These are phyloP conservation scores for Candida manassasensis DNA, from an alignment of 805 yeast genomes.

Conservation along the genomic window DNA sequence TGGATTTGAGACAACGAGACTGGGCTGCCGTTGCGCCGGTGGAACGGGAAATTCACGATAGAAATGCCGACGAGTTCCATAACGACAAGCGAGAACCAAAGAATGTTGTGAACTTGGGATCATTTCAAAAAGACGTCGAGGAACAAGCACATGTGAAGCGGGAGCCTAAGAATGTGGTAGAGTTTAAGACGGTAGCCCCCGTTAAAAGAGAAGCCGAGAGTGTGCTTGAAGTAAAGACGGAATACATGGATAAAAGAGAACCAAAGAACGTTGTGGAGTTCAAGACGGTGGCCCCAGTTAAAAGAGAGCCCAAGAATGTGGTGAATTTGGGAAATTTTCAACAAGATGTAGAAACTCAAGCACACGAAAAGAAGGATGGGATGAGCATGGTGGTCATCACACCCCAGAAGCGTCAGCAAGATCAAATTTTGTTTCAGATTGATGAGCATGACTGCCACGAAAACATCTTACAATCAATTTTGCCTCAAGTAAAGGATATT, in stretches of 20 bases:
- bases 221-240: too few species aligned
- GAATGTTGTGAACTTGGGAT: slow-evolving; percentile 6
- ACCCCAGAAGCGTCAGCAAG: slow-evolving; percentile 5
- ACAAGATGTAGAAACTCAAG: neutral
- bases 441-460: slow-evolving; percentile 12
- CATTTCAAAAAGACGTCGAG: slow-evolving; percentile 3
- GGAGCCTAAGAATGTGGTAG: slow-evolving; percentile 12
- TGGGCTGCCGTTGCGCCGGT: slow-evolving; percentile 4
- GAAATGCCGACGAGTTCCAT: slow-evolving; percentile 4
- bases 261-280: slow-evolving; percentile 12
- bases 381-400: neutral
- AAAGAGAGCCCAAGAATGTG: slow-evolving; percentile 17
- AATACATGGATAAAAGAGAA: too few species aligned
- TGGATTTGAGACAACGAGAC: slow-evolving; percentile 11
- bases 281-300: neutral
- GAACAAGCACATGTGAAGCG: slow-evolving; percentile 7
- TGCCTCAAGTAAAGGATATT: slow-evolving; percentile 37
- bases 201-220: too few species aligned
- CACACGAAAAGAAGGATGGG: slow-evolving; percentile 2
- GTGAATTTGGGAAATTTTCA: slow-evolving; percentile 12
- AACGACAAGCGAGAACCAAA: slow-evolving; percentile 6
- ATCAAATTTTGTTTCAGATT: slow-evolving; percentile 13
- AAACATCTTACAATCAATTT: slow-evolving; percentile 28
- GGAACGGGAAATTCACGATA: slow-evolving; percentile 7
- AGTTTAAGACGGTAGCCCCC: too few species aligned